Conservation (phyloP, 2,329 filamentous ascomycete genomes). For the Penicillium glabrum region DNA sequence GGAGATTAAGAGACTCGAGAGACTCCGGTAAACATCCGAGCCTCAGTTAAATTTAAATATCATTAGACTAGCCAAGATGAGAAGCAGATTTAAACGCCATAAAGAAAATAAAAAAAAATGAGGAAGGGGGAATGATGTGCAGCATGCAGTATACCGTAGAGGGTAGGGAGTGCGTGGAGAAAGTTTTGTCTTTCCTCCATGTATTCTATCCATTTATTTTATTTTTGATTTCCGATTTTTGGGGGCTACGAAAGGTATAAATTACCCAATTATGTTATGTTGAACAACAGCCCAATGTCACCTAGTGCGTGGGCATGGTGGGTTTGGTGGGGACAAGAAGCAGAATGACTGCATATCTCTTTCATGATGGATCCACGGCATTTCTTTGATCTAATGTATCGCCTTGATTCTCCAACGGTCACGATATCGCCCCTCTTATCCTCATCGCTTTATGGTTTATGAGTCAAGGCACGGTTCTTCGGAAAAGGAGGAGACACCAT, state of each 20-base stretch:
- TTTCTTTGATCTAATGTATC: conserved; percentile 6
- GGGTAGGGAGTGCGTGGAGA: not conserved
- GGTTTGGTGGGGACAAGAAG: not conserved
- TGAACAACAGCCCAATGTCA: not conserved
- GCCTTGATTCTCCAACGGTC: conserved; percentile 4
- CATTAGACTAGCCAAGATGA: conserved; percentile 12
- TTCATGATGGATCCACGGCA: not conserved
- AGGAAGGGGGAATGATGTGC: conserved; percentile 26
- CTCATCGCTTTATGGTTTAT: not conserved
- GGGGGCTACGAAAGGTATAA: not conserved
- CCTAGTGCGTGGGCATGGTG: not conserved
- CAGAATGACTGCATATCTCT: not conserved
- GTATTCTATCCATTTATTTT: not conserved
- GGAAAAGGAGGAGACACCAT: conserved; percentile 17
- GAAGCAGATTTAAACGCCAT: conserved; percentile 15
- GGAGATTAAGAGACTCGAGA: conserved; percentile 29
- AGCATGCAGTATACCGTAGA: conserved; percentile 21
- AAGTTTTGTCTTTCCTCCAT: not conserved
- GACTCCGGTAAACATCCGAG: conserved; percentile 21
- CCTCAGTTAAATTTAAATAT: conserved; percentile 18
- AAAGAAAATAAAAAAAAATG: not conserved
- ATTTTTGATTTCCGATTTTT: not conserved
- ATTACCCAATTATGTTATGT: not conserved
- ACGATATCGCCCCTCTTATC: conserved; percentile 1
- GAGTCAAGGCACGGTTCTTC: conserved; percentile 11